Evolutionary conservation across 768 basidiomycete species (phyloP), one percentile per base, ranked within the genome.

Genomic region (Mycena pura): DNA sequence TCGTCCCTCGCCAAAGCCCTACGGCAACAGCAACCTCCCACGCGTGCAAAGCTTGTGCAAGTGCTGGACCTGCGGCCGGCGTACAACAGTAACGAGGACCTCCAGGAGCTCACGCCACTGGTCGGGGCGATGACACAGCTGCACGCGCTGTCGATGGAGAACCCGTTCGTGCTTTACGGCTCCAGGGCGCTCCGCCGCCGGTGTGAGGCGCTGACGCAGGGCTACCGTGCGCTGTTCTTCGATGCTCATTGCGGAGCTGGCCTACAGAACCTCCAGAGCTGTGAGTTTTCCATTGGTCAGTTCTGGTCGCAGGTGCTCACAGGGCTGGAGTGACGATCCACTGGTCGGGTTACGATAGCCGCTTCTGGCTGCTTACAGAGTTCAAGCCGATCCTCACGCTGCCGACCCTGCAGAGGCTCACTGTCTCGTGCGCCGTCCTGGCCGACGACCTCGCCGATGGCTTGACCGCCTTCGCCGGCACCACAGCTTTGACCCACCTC

Each of bases 121-220:
- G 15, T 54, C 41, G 39, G 40, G 52, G 39, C 29, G 41, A 54
- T 54, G 52, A 43, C 52, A 44, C 40, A 44, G 40, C 52, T 54
- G n/a, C 51, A 40, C 39, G 39, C 39, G 27, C 51, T 53, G n/a
- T 53, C 51, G 39, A 41, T 53, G 38, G 51, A 53, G 39, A 53
- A 28, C 39, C 51, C 51, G 25, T 53, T 53, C 39, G 51, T 40
- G 38, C 40, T 41, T 40, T 53, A 53, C 38, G 27, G 51, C 39
- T 19, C 17, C 39, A 29, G n/a, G 39, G 51, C 25, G 5, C 51
- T 41, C 38, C 27, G 21, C 25, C 24, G 51, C 51, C 40, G 39
- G 51, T 53, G 51, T 38, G 51, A 53, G 39, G 2, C n/a, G 25
- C 38, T 53, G 27, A 53, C 31, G 38, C 39, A 41, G 38, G 40